Evolutionary conservation across 2,329 filamentous ascomycete genomes (phyloP).

Genomic region (Diaporthe sp.): DNA sequence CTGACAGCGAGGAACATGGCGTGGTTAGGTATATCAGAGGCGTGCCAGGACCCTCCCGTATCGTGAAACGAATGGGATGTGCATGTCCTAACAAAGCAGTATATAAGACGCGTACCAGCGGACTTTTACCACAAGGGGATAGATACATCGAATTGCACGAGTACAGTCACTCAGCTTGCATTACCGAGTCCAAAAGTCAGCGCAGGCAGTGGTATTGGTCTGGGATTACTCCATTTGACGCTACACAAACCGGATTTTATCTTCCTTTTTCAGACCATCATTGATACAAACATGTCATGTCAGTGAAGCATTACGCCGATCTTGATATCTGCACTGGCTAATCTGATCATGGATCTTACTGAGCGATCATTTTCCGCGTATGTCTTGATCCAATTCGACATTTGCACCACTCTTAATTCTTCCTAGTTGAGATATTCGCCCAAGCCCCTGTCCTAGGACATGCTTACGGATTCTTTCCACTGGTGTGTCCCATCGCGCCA

Average conservation of each 20-base stretch:
- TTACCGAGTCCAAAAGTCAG: background rate
- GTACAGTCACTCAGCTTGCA: background rate
- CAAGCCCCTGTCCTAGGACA: too few species aligned
- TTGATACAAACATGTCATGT: background rate
- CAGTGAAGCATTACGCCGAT: background rate
- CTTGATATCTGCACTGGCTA: background rate
- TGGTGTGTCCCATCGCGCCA: too few species aligned
- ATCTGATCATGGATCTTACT: background rate
- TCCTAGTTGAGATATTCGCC: too few species aligned
- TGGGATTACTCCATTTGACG: background rate
- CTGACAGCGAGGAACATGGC: background rate
- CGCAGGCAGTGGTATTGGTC: background rate
- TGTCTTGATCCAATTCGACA: background rate
- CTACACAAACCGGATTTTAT: background rate
- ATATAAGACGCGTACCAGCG: background rate
- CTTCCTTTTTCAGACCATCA: background rate
- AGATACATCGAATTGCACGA: background rate
- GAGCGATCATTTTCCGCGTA: background rate
- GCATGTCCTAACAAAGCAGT: background rate
- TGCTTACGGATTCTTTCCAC: too few species aligned
- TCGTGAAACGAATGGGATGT: background rate
- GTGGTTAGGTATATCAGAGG: background rate
- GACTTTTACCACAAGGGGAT: background rate
- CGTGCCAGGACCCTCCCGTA: fast-evolving
- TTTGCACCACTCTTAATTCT: too few species aligned